Base-by-base conservation (phyloP, 768 basidiomycete genomes). In the Trametes gibbosa region DNA sequence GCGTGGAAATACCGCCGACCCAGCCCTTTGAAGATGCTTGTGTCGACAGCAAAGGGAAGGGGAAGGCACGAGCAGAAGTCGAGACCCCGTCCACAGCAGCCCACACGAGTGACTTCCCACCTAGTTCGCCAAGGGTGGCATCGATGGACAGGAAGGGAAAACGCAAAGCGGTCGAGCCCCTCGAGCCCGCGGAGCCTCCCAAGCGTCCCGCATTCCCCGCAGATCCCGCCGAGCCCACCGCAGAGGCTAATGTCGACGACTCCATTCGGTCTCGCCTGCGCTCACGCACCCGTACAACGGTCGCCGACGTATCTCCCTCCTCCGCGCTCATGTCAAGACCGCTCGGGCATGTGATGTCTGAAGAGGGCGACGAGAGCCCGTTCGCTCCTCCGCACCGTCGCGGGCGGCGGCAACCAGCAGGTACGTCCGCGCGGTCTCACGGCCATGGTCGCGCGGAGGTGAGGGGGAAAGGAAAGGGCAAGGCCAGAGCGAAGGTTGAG, bases 181-280 rank as follows among this genome's bases (percentile, higher is more conserved):
- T 10, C 34, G 56, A 58, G 23, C 52, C 55, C 34, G 54, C 54
- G 14, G 42, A 24, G 46, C 29, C 40, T 9, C 52, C 53, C 49
- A 56, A 64, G 35, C 56, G 57, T 48, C 50, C 35, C 27, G 58
- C 58, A 7, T 23, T 55, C 43, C 21, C 21, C 21, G 29, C 29
- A 10, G 14, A 50, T 25, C 17, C 40, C 49, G 55, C 47, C 27
- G 47, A 48, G 39, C 39, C 52, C 48, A n/a, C 14, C 19, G 41
- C 41, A n/a, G n/a, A n/a, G 13, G 8, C 41, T 19, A 14, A 39
- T 16, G 68, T 68, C 4, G 67, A 63, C 21, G 77, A 73, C 55
- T 74, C 76, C 25, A 82, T 87, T 24, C 82, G 85, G 14, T 83
- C 84, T 2, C 79, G 86, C 7, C 74, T 88, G 35, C 83, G 86